These are phyloP conservation scores for Pichia sp. DNA, from an alignment of 1,139 yeast genomes.

Conservation along the genomic window DNA sequence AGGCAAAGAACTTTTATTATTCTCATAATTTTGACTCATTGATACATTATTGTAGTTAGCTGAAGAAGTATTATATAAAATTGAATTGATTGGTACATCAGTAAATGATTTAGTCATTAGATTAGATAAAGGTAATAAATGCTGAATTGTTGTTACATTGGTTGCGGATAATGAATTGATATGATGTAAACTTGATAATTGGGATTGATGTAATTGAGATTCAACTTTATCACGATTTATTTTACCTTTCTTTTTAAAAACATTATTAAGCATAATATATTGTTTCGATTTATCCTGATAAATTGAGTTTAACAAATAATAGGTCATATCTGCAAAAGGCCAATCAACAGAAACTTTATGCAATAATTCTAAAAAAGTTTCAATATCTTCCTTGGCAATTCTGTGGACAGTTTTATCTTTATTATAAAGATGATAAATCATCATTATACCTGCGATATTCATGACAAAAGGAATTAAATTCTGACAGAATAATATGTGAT, in stretches of 20 bases:
- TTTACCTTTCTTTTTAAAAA: slow-evolving; percentile 4
- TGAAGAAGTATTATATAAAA: not conserved
- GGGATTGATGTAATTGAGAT: too few species aligned
- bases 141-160: too few species aligned
- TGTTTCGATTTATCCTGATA: slow-evolving; percentile 22
- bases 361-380: slow-evolving; percentile 19
- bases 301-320: slow-evolving; percentile 20
- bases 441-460: slow-evolving; percentile 65
- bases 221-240: too few species aligned
- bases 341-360: slow-evolving; percentile 17
- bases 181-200: not conserved
- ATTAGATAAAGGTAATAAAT: not conserved
- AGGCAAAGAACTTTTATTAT: too few species aligned
- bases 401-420: slow-evolving; percentile 21
- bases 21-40: not conserved
- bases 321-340: slow-evolving; percentile 21
- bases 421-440: slow-evolving; percentile 50
- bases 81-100: not conserved
- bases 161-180: not conserved
- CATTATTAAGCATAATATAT: slow-evolving; percentile 16
- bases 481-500: slow-evolving; percentile 54
- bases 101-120: not conserved
- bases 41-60: not conserved
- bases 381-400: slow-evolving; percentile 21
- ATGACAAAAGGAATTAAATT: slow-evolving; percentile 47